Conservation (phyloP, 495 filamentous ascomycete species). For the Trichoderma reesei region DNA sequence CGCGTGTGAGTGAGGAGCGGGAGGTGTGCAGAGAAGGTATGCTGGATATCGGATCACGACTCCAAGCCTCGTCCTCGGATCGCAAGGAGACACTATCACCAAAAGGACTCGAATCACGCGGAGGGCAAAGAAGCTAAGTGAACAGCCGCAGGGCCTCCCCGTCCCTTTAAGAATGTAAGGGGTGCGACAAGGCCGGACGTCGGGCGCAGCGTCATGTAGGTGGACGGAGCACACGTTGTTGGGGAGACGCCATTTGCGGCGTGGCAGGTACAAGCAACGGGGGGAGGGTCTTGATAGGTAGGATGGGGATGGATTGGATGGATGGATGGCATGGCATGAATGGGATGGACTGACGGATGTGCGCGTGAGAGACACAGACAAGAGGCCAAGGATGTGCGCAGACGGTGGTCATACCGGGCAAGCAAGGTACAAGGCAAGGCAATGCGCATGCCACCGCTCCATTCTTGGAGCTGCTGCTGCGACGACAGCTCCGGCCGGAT, state of each 20-base stretch:
- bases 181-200: constrained; percentile 6
- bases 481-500: too few relatives aligned
- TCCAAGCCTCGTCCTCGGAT: not conserved
- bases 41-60: constrained; percentile 3
- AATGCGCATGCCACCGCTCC: not conserved
- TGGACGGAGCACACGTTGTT: constrained; percentile 7
- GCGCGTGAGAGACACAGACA: not conserved
- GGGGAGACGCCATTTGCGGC: constrained; percentile 7
- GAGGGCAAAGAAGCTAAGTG: constrained; percentile 4
- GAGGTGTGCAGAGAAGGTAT: not conserved
- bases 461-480: not conserved
- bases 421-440: constrained; percentile 2
- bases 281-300: constrained; percentile 4
- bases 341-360: constrained; percentile 1
- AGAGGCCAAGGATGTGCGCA: not conserved
- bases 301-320: constrained; percentile 5
- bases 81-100: constrained; percentile 1
- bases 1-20: not conserved
- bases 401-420: constrained; percentile 7
- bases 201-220: constrained; percentile 4
- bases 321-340: not conserved
- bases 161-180: constrained; percentile 8
- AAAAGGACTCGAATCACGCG: constrained; percentile 3
- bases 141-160: constrained; percentile 6
- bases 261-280: not conserved